Evolutionary conservation across 805 yeast genomes (phyloP).

Genomic region (Candida maltosa): DNA sequence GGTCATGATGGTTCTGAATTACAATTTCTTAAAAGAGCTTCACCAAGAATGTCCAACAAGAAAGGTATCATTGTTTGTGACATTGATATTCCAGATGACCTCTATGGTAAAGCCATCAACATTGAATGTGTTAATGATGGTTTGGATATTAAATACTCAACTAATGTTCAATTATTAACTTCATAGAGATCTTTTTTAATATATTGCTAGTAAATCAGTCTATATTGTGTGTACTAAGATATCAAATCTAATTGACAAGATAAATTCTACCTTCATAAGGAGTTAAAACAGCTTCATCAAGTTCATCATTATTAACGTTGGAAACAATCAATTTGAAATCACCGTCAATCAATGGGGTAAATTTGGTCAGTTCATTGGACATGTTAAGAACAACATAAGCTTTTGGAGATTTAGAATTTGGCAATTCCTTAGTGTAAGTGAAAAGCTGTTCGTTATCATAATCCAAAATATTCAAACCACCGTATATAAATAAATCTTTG

Average conservation of each 20-base stretch:
- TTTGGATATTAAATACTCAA: conserved; percentile 48
- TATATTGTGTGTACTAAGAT: too few relatives aligned
- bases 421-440: conserved; percentile 27
- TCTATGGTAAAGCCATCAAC: conserved; percentile 43
- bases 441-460: conserved; percentile 39
- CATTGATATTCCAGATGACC: conserved; percentile 47
- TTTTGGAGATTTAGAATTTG: conserved; percentile 15
- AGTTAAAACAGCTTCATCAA: conserved; percentile 22
- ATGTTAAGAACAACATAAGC: conserved; percentile 46
- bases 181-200: not conserved
- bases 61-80: conserved; percentile 41
- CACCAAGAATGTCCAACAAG: conserved; percentile 46
- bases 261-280: conserved; percentile 49
- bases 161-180: conserved; percentile 7
- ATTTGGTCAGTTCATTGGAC: conserved; percentile 27
- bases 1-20: conserved; percentile 52
- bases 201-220: too few relatives aligned
- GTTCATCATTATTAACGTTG: conserved; percentile 17
- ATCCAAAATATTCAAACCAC: conserved; percentile 42
- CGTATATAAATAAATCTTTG: conserved; percentile 44
- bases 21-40: conserved; percentile 68
- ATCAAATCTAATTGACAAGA: conserved; percentile 7
- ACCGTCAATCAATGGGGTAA: conserved; percentile 26
- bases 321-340: conserved; percentile 27
- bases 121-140: conserved; percentile 65